These are phyloP conservation scores for Erythrophleum fordii DNA, from an alignment of 306 rosid genomes.

Conservation along the genomic window DNA sequence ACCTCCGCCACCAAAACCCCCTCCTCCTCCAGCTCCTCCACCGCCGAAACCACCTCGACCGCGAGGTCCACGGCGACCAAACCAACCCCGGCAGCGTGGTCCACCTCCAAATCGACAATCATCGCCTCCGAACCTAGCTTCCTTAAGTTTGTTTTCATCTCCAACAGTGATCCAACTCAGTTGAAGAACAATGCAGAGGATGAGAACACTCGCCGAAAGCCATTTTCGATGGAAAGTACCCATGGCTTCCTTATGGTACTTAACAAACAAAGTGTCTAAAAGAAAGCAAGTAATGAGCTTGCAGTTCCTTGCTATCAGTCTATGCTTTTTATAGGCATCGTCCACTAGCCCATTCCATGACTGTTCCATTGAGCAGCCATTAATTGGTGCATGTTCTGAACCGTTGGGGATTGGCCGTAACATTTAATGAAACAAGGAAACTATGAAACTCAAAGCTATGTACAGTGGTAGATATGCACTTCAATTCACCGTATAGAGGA, in stretches of 20 bases:
- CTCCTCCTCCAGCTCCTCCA: conserved; percentile 44
- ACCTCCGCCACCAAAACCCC: conserved; percentile 10
- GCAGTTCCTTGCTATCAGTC: background rate
- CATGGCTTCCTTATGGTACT: conserved; percentile 30
- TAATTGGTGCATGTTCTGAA: conserved; percentile 48
- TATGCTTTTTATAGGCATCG: conserved; percentile 54
- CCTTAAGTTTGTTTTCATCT: conserved; percentile 50
- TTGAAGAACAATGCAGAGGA: conserved; percentile 62
- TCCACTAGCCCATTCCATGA: background rate
- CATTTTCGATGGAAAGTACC: conserved; percentile 49
- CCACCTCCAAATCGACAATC: conserved; percentile 63
- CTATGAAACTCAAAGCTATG: conserved; percentile 38
- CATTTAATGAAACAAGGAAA: conserved; percentile 41
- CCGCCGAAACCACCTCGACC: conserved; percentile 35
- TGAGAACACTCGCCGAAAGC: conserved; percentile 48
- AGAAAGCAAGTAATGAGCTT: background rate
- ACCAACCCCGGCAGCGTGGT: conserved; percentile 52
- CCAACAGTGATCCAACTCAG: conserved; percentile 53
- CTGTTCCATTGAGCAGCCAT: conserved; percentile 9
- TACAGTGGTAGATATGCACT: background rate
- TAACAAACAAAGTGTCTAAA: background rate
- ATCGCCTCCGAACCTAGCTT: conserved; percentile 50
- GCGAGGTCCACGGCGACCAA: conserved; percentile 55
- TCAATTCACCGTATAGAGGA: background rate
- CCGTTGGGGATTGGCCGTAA: conserved; percentile 53